These are phyloP conservation scores for Wickerhamiella australiensis DNA, from an alignment of 805 yeast species.

Conservation along the genomic window DNA sequence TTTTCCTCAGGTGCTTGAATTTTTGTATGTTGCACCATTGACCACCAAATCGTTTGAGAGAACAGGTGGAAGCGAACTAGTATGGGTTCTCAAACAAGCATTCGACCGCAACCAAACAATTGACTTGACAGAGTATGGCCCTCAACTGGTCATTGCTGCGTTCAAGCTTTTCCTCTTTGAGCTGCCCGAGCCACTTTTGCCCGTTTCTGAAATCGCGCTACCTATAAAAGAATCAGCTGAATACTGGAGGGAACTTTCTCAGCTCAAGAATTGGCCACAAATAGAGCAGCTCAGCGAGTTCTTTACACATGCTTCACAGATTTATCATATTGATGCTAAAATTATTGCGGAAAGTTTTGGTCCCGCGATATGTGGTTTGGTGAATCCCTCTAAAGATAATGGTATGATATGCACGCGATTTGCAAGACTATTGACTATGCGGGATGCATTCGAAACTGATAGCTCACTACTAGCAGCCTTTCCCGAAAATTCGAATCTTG, in stretches of 20 bases:
- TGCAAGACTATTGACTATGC: constrained; percentile 39
- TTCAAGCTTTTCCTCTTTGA: constrained; percentile 38
- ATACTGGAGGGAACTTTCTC: constrained; percentile 33
- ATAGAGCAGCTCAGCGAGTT: background rate
- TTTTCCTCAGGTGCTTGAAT: constrained; percentile 7
- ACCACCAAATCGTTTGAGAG: constrained; percentile 11
- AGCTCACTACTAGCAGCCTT: background rate
- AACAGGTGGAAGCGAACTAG: constrained; percentile 15
- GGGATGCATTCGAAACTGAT: constrained; percentile 32
- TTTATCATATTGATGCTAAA: constrained; percentile 6
- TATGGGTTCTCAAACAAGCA: constrained; percentile 19
- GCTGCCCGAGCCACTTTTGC: constrained; percentile 43
- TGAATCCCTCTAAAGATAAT: constrained; percentile 36
- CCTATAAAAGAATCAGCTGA: constrained; percentile 43
- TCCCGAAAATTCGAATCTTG: background rate
- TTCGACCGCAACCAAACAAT: constrained; percentile 40
- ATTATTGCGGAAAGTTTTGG: constrained; percentile 37
- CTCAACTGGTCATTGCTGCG: constrained; percentile 38
- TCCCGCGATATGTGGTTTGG: constrained; percentile 46
- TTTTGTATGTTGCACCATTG: constrained; percentile 13
- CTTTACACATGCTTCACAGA: constrained; percentile 9
- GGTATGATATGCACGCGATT: constrained; percentile 42
- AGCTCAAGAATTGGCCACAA: constrained; percentile 15
- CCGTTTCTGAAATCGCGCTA: constrained; percentile 36
- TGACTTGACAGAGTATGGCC: constrained; percentile 45